These are phyloP conservation scores for Penstemon newberryi DNA, from an alignment of 257 asterid genomes.

Conservation along the genomic window DNA sequence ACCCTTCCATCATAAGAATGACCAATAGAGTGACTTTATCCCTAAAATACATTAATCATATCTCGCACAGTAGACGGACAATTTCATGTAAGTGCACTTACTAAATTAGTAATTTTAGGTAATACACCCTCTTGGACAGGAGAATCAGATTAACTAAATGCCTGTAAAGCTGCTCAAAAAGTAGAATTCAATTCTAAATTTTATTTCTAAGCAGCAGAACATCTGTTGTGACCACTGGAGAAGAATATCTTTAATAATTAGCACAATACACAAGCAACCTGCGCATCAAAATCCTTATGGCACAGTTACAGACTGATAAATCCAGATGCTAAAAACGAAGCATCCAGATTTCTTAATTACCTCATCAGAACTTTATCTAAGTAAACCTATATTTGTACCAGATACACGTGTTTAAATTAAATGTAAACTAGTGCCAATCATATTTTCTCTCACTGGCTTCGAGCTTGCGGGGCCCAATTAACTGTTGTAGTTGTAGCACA, in stretches of 20 bases:
- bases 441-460: neutral
- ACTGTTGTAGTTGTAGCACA: neutral
- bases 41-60: neutral
- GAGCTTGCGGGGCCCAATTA: neutral
- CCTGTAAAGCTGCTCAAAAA: neutral
- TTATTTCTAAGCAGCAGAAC: neutral
- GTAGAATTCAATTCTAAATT: neutral
- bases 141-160: neutral
- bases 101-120: neutral
- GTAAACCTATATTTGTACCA: neutral
- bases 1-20: neutral
- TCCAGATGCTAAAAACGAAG: neutral
- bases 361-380: neutral
- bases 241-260: neutral
- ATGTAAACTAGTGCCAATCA: neutral
- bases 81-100: neutral
- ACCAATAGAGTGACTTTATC: neutral
- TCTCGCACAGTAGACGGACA: too few relatives aligned
- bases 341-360: neutral
- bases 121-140: neutral
- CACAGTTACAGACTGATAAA: slow-evolving; percentile 4
- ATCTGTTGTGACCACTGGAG: too few relatives aligned
- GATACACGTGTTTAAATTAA: neutral
- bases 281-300: neutral
- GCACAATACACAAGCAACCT: neutral